Percentiles rank a stretch among this genome's conserved stretches.
Evolutionary conservation across 306 rosid species (phyloP).

Genomic region (Glycyrrhiza uralensis): DNA sequence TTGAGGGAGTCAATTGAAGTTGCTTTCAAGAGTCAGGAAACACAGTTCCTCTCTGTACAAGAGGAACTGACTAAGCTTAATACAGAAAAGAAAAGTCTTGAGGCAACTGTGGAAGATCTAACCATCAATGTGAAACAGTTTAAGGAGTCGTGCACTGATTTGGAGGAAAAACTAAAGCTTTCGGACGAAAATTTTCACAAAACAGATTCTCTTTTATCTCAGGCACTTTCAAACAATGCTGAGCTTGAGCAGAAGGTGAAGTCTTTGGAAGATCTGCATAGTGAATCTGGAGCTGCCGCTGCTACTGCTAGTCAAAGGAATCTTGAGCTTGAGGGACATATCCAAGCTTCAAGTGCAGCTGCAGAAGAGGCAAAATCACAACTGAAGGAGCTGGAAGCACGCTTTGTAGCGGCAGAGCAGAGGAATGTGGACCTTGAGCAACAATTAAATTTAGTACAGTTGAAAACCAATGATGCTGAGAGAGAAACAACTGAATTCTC

Average conservation of each 20-base stretch:
- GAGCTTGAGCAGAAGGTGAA: conserved; percentile 83
- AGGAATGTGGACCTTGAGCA: conserved; percentile 84
- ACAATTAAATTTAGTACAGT: conserved; percentile 49
- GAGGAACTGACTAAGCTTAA: conserved; percentile 48
- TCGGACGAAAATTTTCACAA: conserved; percentile 57
- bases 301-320: conserved; percentile 61
- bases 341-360: conserved; percentile 55
- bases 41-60: conserved; percentile 35
- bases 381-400: conserved; percentile 63
- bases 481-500: conserved; percentile 57
- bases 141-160: conserved; percentile 51
- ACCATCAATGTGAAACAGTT: conserved; percentile 37
- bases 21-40: conserved; percentile 47
- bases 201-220: conserved; percentile 69
- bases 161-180: conserved; percentile 64
- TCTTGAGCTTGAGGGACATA: conserved; percentile 65
- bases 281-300: conserved; percentile 57
- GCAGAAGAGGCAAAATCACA: conserved; percentile 70
- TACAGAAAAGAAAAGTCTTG: conserved; percentile 50
- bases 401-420: conserved; percentile 56
- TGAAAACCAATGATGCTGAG: conserved; percentile 60
- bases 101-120: conserved; percentile 53
- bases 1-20: conserved; percentile 56
- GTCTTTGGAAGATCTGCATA: conserved; percentile 67
- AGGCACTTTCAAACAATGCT: conserved; percentile 59